Percentiles rank a stretch among this genome's conserved stretches.
phyloP scores from a whole-genome alignment of 768 basidiomycete species.

The Kwoniella bestiolae region DNA sequence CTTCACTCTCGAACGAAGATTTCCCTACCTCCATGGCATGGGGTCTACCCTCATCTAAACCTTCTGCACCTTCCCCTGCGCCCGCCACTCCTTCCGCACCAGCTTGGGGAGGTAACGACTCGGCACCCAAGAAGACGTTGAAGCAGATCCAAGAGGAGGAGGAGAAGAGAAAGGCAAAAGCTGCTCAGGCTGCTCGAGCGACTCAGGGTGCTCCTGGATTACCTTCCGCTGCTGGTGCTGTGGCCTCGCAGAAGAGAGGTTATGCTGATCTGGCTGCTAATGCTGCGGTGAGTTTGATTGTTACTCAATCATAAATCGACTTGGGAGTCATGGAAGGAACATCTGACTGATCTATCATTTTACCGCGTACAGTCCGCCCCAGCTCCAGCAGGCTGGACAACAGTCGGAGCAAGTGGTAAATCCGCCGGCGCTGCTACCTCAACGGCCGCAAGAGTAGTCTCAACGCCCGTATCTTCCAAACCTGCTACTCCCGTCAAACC shows the following conservation, averaged over 20 bases:
- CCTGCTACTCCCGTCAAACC: constrained; percentile 57
- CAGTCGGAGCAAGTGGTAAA: constrained; percentile 74
- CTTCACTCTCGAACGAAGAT: constrained; percentile 25
- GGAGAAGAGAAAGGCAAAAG: constrained; percentile 74
- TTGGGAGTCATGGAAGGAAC: not conserved
- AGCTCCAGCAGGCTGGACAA: constrained; percentile 72
- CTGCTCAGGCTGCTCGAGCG: constrained; percentile 61
- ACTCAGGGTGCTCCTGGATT: constrained; percentile 58
- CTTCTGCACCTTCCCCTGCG: constrained; percentile 70
- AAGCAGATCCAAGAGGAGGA: constrained; percentile 99
- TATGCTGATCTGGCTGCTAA: constrained; percentile 81
- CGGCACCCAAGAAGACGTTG: constrained; percentile 80
- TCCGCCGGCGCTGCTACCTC: constrained; percentile 20
- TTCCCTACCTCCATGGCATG: constrained; percentile 64
- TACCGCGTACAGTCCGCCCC: constrained; percentile 25
- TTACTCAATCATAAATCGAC: not conserved
- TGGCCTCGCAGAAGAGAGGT: constrained; percentile 65
- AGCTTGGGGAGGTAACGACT: constrained; percentile 67
- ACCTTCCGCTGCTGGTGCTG: constrained; percentile 49
- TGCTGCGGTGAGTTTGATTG: constrained; percentile 26
- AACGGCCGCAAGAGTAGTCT: constrained; percentile 24
- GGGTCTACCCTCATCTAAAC: constrained; percentile 53
- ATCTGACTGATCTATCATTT: not conserved
- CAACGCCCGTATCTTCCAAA: constrained; percentile 36
- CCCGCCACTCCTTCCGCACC: constrained; percentile 62